A percentile compares a stretch with the other conserved stretches of the same genome.
Evolutionary conservation across 164 flowering plant genomes (phyloP).

Genomic region (Tinospora cordifolia): DNA sequence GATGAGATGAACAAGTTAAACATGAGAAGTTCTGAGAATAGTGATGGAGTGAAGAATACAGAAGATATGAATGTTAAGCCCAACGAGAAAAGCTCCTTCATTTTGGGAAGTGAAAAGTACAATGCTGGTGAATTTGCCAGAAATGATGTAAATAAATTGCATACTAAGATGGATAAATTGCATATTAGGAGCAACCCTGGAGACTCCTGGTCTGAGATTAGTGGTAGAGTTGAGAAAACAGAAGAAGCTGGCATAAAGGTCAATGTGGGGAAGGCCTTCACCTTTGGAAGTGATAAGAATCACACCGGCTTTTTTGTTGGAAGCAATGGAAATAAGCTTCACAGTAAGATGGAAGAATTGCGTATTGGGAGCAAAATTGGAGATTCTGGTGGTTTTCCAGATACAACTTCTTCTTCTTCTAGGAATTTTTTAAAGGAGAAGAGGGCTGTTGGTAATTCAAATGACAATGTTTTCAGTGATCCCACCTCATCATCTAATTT

Average conservation of each 20-base stretch:
- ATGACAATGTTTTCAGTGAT: constrained; percentile 9
- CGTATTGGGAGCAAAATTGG: constrained; percentile 24
- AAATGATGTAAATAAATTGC: constrained; percentile 10
- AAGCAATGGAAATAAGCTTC: constrained; percentile 11
- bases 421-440: neutral
- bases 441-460: constrained; percentile 13
- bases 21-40: constrained; percentile 8
- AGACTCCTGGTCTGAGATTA: constrained; percentile 16
- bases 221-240: constrained; percentile 5
- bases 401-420: constrained; percentile 11
- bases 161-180: constrained; percentile 25
- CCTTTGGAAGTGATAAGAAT: constrained; percentile 9
- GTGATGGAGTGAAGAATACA: constrained; percentile 6
- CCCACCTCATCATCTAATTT: constrained; percentile 17
- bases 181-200: constrained; percentile 22
- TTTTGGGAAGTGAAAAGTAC: constrained; percentile 9
- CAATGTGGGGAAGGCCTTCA: constrained; percentile 6
- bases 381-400: constrained; percentile 15
- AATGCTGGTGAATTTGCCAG: constrained; percentile 11
- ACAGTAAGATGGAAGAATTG: constrained; percentile 27
- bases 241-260: constrained; percentile 6
- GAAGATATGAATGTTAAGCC: constrained; percentile 5
- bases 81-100: constrained; percentile 6
- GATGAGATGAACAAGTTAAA: constrained; percentile 30
- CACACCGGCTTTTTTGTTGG: constrained; percentile 11